These are phyloP conservation scores for Neltuma alba DNA, from an alignment of 306 rosid genomes.

Conservation along the genomic window DNA sequence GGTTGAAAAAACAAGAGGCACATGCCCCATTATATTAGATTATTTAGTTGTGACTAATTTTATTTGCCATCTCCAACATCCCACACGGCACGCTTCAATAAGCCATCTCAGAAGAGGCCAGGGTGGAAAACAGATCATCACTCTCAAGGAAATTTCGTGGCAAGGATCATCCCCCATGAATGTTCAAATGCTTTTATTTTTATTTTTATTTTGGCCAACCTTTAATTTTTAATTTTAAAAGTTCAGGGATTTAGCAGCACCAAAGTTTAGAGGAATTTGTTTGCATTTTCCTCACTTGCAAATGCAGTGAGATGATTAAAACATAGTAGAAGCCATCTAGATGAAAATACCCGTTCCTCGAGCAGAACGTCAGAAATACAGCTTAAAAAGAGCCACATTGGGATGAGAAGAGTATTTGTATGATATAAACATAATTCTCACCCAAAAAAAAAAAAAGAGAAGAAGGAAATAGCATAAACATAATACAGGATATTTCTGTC, in stretches of 20 bases:
- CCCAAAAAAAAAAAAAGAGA: no score
- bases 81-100: not conserved
- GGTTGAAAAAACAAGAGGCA: no score
- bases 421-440: slow-evolving; percentile 43
- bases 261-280: not conserved
- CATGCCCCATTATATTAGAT: not conserved
- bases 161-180: not conserved
- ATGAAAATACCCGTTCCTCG: not conserved
- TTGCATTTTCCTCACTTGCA: not conserved
- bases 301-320: not conserved
- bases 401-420: not conserved
- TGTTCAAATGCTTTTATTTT: not conserved
- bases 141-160: no score
- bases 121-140: no score
- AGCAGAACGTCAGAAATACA: not conserved
- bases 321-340: not conserved
- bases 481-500: slow-evolving; percentile 46
- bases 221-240: not conserved
- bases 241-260: not conserved
- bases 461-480: slow-evolving; percentile 34
- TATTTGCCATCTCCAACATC: not conserved
- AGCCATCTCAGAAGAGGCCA: no score
- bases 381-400: not conserved
- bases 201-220: not conserved
- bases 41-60: not conserved